A percentile compares a stretch with the other conserved stretches of the same genome.
Conservation (phyloP, 495 filamentous ascomycete species). For the Beverwykella pulmonaria region DNA sequence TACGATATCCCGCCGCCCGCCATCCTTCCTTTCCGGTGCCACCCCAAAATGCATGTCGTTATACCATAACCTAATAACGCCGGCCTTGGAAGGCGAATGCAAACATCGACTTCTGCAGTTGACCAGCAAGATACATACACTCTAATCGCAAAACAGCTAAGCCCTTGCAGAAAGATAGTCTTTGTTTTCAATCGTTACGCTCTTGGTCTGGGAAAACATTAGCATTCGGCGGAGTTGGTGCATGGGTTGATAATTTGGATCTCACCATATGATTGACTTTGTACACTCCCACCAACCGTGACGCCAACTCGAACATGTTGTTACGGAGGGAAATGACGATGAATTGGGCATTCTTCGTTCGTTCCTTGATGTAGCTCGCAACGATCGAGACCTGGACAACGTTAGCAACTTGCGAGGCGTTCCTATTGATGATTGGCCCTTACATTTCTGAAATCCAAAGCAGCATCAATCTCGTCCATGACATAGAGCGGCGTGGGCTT, state of each 20-base stretch:
- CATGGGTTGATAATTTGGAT: background rate
- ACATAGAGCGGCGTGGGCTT: conserved; percentile 97
- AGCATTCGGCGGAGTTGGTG: conserved; percentile 5
- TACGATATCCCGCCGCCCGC: background rate
- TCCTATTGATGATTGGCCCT: conserved; percentile 47
- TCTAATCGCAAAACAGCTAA: background rate
- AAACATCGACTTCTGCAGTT: background rate
- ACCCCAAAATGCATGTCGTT: background rate
- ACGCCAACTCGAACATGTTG: conserved; percentile 99
- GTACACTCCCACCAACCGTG: conserved; percentile 91
- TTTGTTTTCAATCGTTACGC: conserved; percentile 89
- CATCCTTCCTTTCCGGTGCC: background rate
- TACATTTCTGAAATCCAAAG: conserved; percentile 95
- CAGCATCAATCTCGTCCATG: conserved; percentile 99
- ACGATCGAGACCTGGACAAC: conserved; percentile 87
- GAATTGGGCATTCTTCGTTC: conserved; percentile 98
- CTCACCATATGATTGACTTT: conserved; percentile 97
- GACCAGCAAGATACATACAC: background rate
- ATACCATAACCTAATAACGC: background rate
- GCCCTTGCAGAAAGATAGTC: conserved; percentile 66
- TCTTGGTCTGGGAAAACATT: conserved; percentile 65
- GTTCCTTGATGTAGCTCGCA: conserved; percentile 96
- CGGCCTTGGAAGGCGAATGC: background rate
- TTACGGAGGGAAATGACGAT: conserved; percentile 97
- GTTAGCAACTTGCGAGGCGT: conserved; percentile 21